Evolutionary conservation across 129 eudicot genomes (phyloP), one percentile per base, ranked within the genome.

Genomic region (Tagetes patula): DNA sequence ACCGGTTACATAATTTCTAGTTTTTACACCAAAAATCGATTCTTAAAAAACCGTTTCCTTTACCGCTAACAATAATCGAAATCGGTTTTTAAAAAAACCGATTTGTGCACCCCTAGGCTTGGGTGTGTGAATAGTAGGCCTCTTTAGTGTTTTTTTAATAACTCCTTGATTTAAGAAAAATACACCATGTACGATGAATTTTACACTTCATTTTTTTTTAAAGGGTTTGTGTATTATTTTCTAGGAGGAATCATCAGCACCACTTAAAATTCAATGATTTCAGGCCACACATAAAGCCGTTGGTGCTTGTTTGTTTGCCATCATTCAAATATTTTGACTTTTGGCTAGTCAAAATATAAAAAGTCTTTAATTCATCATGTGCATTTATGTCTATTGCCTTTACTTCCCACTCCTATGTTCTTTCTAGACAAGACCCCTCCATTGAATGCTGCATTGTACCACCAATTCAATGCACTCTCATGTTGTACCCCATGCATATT

Each of bases 211-310:
- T 20, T 20, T 20, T 20, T 20, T 20, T 20, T 20, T 20, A 20
- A 20, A 20, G 27, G 27, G 27, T 20, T 20, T 20, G 27, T 20
- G 27, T 8, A 43, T 75, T 59, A 59, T 50, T 41, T 66, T 10
- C 47, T 14, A 63, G 10, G 37, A 54, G 13, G 58, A 54, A 53
- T 76, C 60, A 76, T 67, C 49, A 56, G 31, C 67, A 37, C 74
- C 80, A 76, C 80, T 67, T n/a, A 32, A 43, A 34, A 76, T 59
- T 27, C 33, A 48, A 37, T 69, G 65, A 69, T 60, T 77, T 48
- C 13, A 62, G 45, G 75, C 81, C 81, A 76, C 80, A 67, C 69
- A 76, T 66, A 48, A 43, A 50, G 50, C 69, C 10, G 27, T 56
- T 45, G 74, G 61, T 68, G 80, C 74, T 66, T 52, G 67, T 54